Evolutionary conservation across 2,329 filamentous ascomycete genomes (phyloP).

Genomic region (Ceratocystis diversiconidia): DNA sequence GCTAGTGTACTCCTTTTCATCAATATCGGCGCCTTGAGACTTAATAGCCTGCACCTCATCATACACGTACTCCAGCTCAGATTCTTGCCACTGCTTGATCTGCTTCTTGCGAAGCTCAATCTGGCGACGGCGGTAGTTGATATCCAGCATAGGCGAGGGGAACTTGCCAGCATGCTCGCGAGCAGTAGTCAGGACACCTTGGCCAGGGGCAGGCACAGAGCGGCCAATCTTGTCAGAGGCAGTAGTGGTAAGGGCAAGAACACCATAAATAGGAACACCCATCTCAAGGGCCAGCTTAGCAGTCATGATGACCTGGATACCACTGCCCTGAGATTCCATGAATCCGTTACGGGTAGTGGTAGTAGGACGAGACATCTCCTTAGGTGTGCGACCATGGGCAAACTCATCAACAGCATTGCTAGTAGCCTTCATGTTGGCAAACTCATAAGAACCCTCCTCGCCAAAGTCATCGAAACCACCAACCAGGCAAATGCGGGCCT

Average conservation of each 20-base stretch:
- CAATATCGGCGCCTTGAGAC: slow-evolving; percentile 55
- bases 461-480: slow-evolving; percentile 99
- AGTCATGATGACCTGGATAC: slow-evolving; percentile 98
- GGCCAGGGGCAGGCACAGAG: slow-evolving; percentile 87
- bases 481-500: slow-evolving; percentile 92
- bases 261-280: slow-evolving; percentile 95
- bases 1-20: slow-evolving; percentile 71
- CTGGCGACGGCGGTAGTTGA: slow-evolving; percentile 92
- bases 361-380: slow-evolving; percentile 94
- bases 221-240: slow-evolving; percentile 98
- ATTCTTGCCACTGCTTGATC: slow-evolving; percentile 93
- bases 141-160: slow-evolving; percentile 88
- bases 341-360: slow-evolving; percentile 95
- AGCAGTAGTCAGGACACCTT: slow-evolving; percentile 91
- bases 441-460: slow-evolving; percentile 97
- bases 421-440: slow-evolving; percentile 99
- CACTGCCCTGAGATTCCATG: slow-evolving; percentile 98
- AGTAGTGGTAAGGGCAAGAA: slow-evolving; percentile 83
- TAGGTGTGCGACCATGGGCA: slow-evolving; percentile 81
- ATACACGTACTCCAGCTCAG: slow-evolving; percentile 80
- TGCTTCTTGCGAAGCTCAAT: slow-evolving; percentile 86
- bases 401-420: slow-evolving; percentile 97
- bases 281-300: slow-evolving; percentile 91
- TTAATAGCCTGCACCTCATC: slow-evolving; percentile 90
- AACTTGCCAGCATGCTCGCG: slow-evolving; percentile 84